Conservation (phyloP, 805 yeast species). For the Kazachstania africana region DNA sequence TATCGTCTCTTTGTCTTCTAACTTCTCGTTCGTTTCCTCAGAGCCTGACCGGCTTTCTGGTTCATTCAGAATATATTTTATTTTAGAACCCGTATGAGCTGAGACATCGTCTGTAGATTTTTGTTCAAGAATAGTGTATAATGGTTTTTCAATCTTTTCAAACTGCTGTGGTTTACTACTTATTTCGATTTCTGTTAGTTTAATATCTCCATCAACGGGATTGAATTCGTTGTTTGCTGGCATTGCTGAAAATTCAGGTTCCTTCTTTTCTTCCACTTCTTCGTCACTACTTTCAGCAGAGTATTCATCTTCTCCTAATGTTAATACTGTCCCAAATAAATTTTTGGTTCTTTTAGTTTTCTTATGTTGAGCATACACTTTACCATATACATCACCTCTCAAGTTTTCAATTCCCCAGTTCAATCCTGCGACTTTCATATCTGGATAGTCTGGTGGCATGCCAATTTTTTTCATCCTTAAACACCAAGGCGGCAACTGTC, state of each 20-base stretch:
- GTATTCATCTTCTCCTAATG: no score
- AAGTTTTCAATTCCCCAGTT: slow-evolving; percentile 32
- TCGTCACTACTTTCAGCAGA: no score
- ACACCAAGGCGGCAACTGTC: slow-evolving; percentile 69
- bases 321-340: slow-evolving; percentile 25
- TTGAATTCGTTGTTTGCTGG: no score
- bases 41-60: no score
- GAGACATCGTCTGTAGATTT: no score
- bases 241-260: no score
- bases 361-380: slow-evolving; percentile 6
- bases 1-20: background rate
- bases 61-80: no score
- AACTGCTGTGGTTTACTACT: background rate
- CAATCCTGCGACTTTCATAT: slow-evolving; percentile 44
- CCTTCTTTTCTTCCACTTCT: background rate
- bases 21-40: background rate
- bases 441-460: slow-evolving; percentile 73
- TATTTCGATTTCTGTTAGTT: no score
- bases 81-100: no score
- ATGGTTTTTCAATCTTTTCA: no score
- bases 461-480: slow-evolving; percentile 57
- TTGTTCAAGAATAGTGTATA: no score
- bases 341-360: slow-evolving; percentile 7
- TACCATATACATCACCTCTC: slow-evolving; percentile 27
- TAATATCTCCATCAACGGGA: no score